phyloP scores from a whole-genome alignment of 305 asterid genomes.

The Fraxinus platypoda region DNA sequence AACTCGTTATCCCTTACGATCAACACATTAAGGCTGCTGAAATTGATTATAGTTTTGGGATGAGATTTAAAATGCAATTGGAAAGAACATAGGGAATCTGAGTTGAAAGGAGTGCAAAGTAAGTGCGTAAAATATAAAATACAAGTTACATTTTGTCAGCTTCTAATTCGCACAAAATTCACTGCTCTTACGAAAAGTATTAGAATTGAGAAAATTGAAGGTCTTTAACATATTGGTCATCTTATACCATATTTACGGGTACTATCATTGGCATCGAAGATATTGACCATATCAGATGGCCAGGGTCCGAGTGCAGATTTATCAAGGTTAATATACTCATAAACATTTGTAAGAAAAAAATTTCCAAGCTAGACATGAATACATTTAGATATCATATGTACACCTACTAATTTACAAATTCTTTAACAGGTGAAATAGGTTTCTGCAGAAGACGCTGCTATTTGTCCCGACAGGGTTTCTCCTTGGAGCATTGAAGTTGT shows the following conservation, averaged over 20 bases:
- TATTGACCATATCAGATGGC: conserved; percentile 11
- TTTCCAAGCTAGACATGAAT: background rate
- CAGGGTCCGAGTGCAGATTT: conserved; percentile 14
- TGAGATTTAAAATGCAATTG: conserved; percentile 12
- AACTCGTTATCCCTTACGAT: conserved; percentile 4
- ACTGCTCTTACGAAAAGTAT: background rate
- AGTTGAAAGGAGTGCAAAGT: background rate
- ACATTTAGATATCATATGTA: background rate
- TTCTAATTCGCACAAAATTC: background rate
- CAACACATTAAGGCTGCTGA: conserved; percentile 7
- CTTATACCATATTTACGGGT: background rate
- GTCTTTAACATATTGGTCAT: background rate
- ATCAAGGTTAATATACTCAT: background rate
- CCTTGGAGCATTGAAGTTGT: conserved; percentile 6
- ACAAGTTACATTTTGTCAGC: background rate
- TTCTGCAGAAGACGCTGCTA: background rate
- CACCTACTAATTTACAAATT: background rate
- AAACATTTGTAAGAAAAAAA: background rate
- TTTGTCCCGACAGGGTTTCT: background rate
- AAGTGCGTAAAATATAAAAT: background rate
- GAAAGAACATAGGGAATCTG: background rate
- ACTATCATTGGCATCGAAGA: background rate
- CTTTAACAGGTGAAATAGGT: background rate
- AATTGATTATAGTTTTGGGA: background rate
- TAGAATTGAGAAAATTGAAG: background rate